phyloP scores from a whole-genome alignment of 1,284 basidiomycete genomes.

The Ceratobasidium sp. region DNA sequence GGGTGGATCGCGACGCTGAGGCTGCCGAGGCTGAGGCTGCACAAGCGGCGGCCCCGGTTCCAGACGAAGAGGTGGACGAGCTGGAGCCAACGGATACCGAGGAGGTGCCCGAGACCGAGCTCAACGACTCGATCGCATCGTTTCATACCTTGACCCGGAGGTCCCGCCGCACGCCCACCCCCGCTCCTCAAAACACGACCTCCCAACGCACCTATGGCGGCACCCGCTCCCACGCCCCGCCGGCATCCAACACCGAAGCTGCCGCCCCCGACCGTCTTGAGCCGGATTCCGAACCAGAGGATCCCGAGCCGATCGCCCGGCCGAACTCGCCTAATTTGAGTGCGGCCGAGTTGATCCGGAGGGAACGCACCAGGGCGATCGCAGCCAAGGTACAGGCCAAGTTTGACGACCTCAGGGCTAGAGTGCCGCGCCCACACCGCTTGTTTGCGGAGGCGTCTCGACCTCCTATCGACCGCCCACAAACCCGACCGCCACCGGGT shows the following conservation, averaged over 20 bases:
- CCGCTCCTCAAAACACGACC: background rate
- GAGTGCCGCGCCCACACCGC: background rate
- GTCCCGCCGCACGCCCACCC: too few relatives aligned
- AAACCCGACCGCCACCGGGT: background rate
- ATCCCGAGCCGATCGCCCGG: background rate
- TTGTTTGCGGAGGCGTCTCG: background rate
- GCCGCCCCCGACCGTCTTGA: background rate
- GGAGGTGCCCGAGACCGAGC: slow-evolving; percentile 3
- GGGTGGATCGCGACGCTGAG: background rate
- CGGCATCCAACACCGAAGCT: background rate
- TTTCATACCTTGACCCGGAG: background rate
- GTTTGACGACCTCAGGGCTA: background rate
- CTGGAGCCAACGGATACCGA: background rate
- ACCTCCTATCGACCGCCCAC: background rate
- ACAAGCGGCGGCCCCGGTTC: background rate
- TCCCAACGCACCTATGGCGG: background rate
- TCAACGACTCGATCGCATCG: background rate
- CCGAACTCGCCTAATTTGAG: background rate
- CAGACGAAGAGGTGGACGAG: background rate
- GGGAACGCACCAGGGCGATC: background rate
- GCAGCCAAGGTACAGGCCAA: background rate
- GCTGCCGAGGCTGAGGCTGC: background rate
- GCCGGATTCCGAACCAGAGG: too few relatives aligned
- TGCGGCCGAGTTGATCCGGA: background rate
- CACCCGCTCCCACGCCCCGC: background rate